Evolutionary conservation across 371 early-diverging fungal genomes (phyloP), one percentile per base, ranked within the genome.

Genomic region (Dinochytrium kinnereticum): DNA sequence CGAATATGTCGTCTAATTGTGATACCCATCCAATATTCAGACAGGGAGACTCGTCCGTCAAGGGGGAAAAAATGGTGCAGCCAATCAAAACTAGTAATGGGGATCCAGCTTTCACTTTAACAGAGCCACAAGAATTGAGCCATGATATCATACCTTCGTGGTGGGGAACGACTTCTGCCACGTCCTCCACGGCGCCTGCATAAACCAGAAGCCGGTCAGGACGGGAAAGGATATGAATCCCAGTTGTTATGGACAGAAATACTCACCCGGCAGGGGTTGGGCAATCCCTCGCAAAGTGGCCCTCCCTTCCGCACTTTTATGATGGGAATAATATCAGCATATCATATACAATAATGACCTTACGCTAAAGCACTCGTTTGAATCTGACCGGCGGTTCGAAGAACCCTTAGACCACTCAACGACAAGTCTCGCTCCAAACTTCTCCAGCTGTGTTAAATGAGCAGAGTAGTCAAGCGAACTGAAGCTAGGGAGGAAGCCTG

Each of bases 341-440:
- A 53, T 26, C 26, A 26, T 21, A 13, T 10, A 21, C 49, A 44
- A n/a, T 7, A 53, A 53, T 15, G 55, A 7, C 26, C 38, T 10
- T 40, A 66, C 66, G 13, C 77, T 80, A 73, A 77, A 80, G 59
- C 80, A 80, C 49, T 75, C 77, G 69, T 74, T 73, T 44, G 7
- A 13, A 33, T 57, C 69, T 28, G n/a, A 50, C 2, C 72, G 37
- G 19, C 75, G 39, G 24, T 50, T 36, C 55, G 37, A 24, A 0
- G 74, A 70, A 19, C 80, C 77, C 61, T 80, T 80, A 33, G 80
- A 76, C 70, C 68, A 77, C 61, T 80, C 80, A 28, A 80, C 80
- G 3, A 80, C 77, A 50, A 80, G 50, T 15, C 73, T 66, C 30
- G 70, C 55, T 17, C 72, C 79, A 50, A 40, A 66, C 5, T 40